These are phyloP conservation scores for Fusarium longipes DNA, from an alignment of 2,329 filamentous ascomycete species.

Conservation along the genomic window DNA sequence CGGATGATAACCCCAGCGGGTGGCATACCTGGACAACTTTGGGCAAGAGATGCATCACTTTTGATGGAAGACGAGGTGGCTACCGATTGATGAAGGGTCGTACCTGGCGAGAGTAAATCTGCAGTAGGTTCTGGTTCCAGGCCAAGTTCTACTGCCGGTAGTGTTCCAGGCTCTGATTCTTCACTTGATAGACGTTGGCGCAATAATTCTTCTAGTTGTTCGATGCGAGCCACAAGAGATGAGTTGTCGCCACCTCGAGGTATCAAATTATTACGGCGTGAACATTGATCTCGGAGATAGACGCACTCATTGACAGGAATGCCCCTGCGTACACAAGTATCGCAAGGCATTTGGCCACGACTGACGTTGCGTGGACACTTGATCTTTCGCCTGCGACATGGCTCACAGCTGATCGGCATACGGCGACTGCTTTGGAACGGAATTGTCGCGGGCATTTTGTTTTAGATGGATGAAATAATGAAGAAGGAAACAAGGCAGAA, in stretches of 20 bases:
- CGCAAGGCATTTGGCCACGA: constrained; percentile 22
- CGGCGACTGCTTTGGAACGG: constrained; percentile 3
- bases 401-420: constrained; percentile 32
- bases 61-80: not conserved
- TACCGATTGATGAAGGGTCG: not conserved
- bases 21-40: not conserved
- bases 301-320: constrained; percentile 22
- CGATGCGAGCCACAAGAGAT: not conserved
- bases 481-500: not conserved
- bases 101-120: not conserved
- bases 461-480: not conserved
- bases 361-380: constrained; percentile 28
- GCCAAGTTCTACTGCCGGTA: not conserved
- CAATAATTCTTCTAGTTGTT: not conserved
- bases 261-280: not conserved
- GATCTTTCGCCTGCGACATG: constrained; percentile 30
- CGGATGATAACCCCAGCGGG: constrained; percentile 8
- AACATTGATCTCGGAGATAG: constrained; percentile 25
- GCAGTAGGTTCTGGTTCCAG: not conserved
- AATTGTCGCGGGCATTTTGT: constrained; percentile 3
- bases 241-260: constrained; percentile 1
- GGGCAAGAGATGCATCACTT: not conserved
- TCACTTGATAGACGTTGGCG: not conserved
- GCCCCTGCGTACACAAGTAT: constrained; percentile 29
- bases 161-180: not conserved